Evolutionary conservation across 805 yeast species (phyloP).

Genomic region (Sugiyamaella floridensis): DNA sequence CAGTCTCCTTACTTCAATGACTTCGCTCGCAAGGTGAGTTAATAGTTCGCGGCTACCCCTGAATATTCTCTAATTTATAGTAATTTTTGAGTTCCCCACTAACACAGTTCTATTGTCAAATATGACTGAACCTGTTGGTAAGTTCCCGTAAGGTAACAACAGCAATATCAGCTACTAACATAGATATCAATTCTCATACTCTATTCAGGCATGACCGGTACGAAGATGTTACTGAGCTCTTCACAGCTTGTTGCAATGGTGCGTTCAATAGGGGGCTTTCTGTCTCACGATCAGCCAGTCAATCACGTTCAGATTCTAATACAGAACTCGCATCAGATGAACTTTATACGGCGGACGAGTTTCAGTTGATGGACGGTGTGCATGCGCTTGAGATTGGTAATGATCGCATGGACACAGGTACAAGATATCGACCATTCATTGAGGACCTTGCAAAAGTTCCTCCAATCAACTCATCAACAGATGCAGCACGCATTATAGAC

Average conservation of each 20-base stretch:
- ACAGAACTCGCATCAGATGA: slow-evolving; percentile 40
- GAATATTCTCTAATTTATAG: neutral
- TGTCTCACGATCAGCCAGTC: too few species aligned
- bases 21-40: too few species aligned
- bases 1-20: too few species aligned
- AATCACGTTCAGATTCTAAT: neutral
- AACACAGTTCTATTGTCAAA: neutral
- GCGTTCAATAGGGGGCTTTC: neutral
- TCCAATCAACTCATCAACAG: slow-evolving; percentile 32
- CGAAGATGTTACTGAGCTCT: slow-evolving; percentile 25
- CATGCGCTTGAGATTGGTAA: slow-evolving; percentile 70
- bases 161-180: neutral
- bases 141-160: neutral
- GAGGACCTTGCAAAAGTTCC: slow-evolving; percentile 42
- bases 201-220: slow-evolving; percentile 26
- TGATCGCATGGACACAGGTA: slow-evolving; percentile 67
- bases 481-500: slow-evolving; percentile 47
- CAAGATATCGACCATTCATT: slow-evolving; percentile 39
- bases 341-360: slow-evolving; percentile 52
- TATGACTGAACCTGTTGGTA: neutral
- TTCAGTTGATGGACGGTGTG: slow-evolving; percentile 74
- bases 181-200: slow-evolving; percentile 14
- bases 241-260: slow-evolving; percentile 16
- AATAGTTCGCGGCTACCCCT: neutral
- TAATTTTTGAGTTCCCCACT: slow-evolving; percentile 1